Evolutionary conservation across 179 eudicot genomes (phyloP).

Genomic region (Corrigiola litoralis): DNA sequence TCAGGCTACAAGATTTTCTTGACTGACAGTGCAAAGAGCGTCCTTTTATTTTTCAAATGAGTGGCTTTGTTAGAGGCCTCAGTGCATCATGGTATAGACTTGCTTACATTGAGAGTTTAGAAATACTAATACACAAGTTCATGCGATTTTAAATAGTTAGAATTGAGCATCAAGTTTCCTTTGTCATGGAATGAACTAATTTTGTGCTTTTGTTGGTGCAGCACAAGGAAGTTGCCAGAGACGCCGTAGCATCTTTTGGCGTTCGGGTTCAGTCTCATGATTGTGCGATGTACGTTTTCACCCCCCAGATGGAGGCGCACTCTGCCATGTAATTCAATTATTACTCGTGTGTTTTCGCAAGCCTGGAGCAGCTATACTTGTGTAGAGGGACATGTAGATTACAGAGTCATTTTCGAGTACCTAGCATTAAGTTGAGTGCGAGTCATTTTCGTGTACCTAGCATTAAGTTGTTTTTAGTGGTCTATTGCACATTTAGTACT

Average conservation of each 20-base stretch:
- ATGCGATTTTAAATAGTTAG: too few relatives aligned
- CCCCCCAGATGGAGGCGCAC: conserved; percentile 34
- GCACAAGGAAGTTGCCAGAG: conserved; percentile 49
- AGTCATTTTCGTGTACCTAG: too few relatives aligned
- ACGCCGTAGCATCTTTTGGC: conserved; percentile 52
- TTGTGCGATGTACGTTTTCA: conserved; percentile 68
- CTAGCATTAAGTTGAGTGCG: too few relatives aligned
- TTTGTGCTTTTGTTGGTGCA: conserved; percentile 24
- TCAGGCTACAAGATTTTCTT: background rate
- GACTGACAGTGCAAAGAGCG: too few relatives aligned
- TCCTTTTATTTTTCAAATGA: too few relatives aligned
- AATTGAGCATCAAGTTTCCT: too few relatives aligned
- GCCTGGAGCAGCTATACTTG: background rate
- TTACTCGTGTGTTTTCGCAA: background rate
- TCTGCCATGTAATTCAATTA: conserved; percentile 10
- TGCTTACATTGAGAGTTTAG: too few relatives aligned
- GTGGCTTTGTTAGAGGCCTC: too few relatives aligned
- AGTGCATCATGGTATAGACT: too few relatives aligned
- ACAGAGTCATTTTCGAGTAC: conserved; percentile 3
- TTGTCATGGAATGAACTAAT: conserved; percentile 5
- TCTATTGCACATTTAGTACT: background rate
- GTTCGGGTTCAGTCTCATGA: conserved; percentile 58
- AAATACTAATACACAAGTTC: too few relatives aligned
- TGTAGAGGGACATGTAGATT: too few relatives aligned
- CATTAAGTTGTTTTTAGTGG: background rate